phyloP scores from a whole-genome alignment of 371 early-diverging fungal species.

The Gilbertella persicaria region DNA sequence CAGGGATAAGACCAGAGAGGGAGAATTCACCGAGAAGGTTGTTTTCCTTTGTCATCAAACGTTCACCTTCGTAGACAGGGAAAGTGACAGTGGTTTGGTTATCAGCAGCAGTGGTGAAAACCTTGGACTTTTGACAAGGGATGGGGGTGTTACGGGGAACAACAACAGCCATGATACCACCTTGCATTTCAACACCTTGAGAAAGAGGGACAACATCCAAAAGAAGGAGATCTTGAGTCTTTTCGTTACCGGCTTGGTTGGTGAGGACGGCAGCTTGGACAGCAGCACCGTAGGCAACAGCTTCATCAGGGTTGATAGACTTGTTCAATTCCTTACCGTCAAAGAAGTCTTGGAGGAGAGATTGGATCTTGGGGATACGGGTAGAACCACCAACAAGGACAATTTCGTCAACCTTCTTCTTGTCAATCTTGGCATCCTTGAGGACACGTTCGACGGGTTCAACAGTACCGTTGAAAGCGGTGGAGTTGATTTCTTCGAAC shows the following conservation, averaged over 20 bases:
- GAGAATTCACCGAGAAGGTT: constrained; percentile 86
- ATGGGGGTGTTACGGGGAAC: constrained; percentile 84
- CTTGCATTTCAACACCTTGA: constrained; percentile 88
- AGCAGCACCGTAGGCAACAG: constrained; percentile 96
- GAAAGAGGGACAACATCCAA: constrained; percentile 87
- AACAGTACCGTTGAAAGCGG: constrained; percentile 78
- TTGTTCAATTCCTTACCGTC: constrained; percentile 83
- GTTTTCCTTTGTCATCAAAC: constrained; percentile 86
- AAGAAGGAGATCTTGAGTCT: constrained; percentile 69
- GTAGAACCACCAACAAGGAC: constrained; percentile 99
- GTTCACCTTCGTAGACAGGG: constrained; percentile 88
- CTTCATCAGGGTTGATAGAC: constrained; percentile 94
- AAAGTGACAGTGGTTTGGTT: constrained; percentile 88
- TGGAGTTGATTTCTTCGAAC: constrained; percentile 93
- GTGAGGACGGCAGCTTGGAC: constrained; percentile 87
- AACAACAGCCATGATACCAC: constrained; percentile 71
- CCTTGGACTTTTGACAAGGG: constrained; percentile 83
- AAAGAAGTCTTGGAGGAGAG: constrained; percentile 94
- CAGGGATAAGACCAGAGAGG: constrained; percentile 83
- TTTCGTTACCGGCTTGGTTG: constrained; percentile 69
- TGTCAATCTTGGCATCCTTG: constrained; percentile 92
- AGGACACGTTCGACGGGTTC: constrained; percentile 83
- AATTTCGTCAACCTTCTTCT: constrained; percentile 91
- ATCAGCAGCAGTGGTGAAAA: constrained; percentile 91
- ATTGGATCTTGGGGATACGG: constrained; percentile 99